Evolutionary conservation across 2,329 filamentous ascomycete genomes (phyloP), one percentile per base, ranked within the genome.

Genomic region (Fusarium keratoplasticum): DNA sequence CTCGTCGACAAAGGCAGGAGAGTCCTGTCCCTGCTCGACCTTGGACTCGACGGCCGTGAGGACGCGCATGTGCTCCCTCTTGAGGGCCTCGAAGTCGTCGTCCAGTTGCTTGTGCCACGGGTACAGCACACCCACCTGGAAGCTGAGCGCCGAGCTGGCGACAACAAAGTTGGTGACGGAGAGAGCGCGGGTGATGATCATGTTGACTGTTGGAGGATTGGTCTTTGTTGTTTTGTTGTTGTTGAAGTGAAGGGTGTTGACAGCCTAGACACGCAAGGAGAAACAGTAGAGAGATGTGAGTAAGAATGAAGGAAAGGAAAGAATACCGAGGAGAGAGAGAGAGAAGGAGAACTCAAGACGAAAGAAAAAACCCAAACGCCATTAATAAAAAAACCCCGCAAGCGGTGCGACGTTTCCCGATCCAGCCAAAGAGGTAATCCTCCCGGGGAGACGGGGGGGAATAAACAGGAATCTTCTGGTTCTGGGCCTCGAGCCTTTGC

Each of bases 91-190:
- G 76, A 93, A 92, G 69, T 89, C 88, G 22, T 88, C 86, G 71
- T 92, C 89, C 8, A 93, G 83, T 78, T 91, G 85, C 76, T 92
- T 87, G 81, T 93, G 91, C 91, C 91, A 93, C 2, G 91, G 91
- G 80, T 93, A 93, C 13, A 93, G 84, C 42, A 93, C 91, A 75
- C 90, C 91, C 59, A 93, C 89, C 81, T 93, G 91, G 80, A 93
- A 93, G 38, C 84, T 85, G 36, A 93, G 85, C 0, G 91, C 91
- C 5, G 90, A 92, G 33, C 87, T 87, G 62, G 90, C 91, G 69
- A 93, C 89, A 72, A 87, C 78, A 78, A 93, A 93, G 83, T 93
- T 79, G 67, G 77, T 79, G 31, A 79, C 65, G 29, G 77, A 78
- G 20, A 79, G 74, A n/a, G 76, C 76, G 40, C 77, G 77, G 3